phyloP scores from a whole-genome alignment of 306 rosid species.

The Sesbania bispinosa region DNA sequence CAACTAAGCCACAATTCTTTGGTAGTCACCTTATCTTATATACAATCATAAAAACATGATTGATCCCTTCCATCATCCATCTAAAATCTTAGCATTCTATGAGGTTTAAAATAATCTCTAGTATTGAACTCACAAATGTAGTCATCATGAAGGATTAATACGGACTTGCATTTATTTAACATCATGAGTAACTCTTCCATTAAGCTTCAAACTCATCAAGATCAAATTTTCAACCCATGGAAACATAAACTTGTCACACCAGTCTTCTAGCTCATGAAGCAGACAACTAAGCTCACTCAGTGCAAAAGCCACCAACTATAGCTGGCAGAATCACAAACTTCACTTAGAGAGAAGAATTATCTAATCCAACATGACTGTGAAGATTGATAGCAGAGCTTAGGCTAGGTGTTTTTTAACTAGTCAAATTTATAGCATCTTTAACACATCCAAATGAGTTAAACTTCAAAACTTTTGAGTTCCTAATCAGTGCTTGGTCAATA shows the following conservation, averaged over 20 bases:
- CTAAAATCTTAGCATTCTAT: too few relatives aligned
- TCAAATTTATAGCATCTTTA: background rate
- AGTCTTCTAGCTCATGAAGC: background rate
- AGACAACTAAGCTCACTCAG: conserved; percentile 1
- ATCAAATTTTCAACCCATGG: background rate
- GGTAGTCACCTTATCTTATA: too few relatives aligned
- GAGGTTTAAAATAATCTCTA: too few relatives aligned
- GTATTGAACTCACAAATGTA: too few relatives aligned
- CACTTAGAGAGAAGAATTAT: background rate
- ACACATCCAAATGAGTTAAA: background rate
- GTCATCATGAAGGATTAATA: too few relatives aligned
- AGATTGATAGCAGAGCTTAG: background rate
- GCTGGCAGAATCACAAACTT: background rate
- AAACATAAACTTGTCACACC: background rate
- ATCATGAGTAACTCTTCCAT: background rate
- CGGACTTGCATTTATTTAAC: too few relatives aligned
- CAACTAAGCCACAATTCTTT: too few relatives aligned
- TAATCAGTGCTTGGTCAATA: background rate
- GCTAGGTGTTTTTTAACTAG: background rate
- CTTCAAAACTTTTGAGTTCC: background rate
- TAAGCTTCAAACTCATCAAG: conserved; percentile 1
- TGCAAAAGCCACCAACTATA: background rate
- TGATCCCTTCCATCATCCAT: too few relatives aligned
- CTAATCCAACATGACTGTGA: background rate
- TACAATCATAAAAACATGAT: too few relatives aligned